phyloP scores from a whole-genome alignment of 2,329 filamentous ascomycete species.

The Penicillium paneum region DNA sequence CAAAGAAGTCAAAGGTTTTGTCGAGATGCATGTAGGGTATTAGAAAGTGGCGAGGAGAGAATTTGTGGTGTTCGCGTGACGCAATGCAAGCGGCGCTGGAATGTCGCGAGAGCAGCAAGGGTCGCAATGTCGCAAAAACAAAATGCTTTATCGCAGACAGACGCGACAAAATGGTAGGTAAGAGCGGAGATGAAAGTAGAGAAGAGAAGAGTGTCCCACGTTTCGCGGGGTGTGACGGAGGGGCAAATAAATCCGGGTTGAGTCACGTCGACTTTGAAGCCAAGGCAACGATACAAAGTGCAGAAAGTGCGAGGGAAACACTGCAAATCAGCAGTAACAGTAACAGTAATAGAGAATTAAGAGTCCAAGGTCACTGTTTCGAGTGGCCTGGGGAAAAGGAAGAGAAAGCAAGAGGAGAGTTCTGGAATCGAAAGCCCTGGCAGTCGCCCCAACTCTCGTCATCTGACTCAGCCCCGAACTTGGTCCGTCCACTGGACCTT shows the following conservation, averaged over 20 bases:
- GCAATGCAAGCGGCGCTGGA: conserved; percentile 20
- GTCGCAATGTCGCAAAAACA: neutral
- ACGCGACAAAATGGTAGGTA: neutral
- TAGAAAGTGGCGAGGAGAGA: conserved; percentile 1
- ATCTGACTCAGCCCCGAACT: conserved; percentile 11
- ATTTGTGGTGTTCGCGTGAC: conserved; percentile 11
- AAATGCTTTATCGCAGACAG: neutral
- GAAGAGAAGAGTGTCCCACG: conserved; percentile 17
- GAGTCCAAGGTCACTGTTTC: neutral
- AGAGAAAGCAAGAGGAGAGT: neutral
- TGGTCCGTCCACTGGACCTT: neutral
- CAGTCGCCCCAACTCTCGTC: conserved; percentile 4
- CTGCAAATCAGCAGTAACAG: neutral
- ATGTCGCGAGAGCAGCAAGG: conserved; percentile 8
- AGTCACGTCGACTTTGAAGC: conserved; percentile 17
- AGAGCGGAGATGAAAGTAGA: conserved; percentile 5
- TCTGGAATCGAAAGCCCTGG: neutral
- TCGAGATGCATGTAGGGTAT: conserved; percentile 6
- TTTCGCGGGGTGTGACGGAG: conserved; percentile 22
- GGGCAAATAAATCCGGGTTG: conserved; percentile 15
- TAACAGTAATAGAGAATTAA: neutral
- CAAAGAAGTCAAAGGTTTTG: neutral
- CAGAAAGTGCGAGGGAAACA: neutral
- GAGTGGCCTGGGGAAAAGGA: conserved; percentile 1
- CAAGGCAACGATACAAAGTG: neutral